A percentile compares a stretch with the other conserved stretches of the same genome.
phyloP scores from a whole-genome alignment of 2,329 filamentous ascomycete genomes.

The Sclerotinia minor region DNA sequence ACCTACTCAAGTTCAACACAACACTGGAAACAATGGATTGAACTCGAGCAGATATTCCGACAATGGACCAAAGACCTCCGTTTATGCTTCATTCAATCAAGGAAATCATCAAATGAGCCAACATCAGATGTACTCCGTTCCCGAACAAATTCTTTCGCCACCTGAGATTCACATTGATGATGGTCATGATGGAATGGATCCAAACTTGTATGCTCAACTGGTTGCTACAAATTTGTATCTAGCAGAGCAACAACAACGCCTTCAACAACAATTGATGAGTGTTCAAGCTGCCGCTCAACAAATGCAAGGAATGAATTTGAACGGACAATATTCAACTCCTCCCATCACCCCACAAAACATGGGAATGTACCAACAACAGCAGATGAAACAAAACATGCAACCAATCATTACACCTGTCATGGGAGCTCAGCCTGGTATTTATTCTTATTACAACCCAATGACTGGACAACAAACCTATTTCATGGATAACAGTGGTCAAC shows the following conservation, averaged over 20 bases:
- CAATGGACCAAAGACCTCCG: slow-evolving; percentile 41
- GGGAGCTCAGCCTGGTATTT: slow-evolving; percentile 71
- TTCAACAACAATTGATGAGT: slow-evolving; percentile 87
- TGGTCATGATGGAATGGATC: slow-evolving; percentile 75
- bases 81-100: slow-evolving; percentile 38
- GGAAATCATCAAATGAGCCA: slow-evolving; percentile 47
- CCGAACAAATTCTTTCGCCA: slow-evolving; percentile 87
- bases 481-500: slow-evolving; percentile 49
- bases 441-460: slow-evolving; percentile 79
- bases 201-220: slow-evolving; percentile 81
- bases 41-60: slow-evolving; percentile 41
- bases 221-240: slow-evolving; percentile 90
- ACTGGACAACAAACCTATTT: slow-evolving; percentile 84
- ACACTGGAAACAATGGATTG: slow-evolving; percentile 31
- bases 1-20: slow-evolving; percentile 53
- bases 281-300: slow-evolving; percentile 83
- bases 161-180: slow-evolving; percentile 75
- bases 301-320: slow-evolving; percentile 74
- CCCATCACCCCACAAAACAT: slow-evolving; percentile 53
- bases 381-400: slow-evolving; percentile 42
- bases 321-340: slow-evolving; percentile 55
- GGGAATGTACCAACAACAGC: slow-evolving; percentile 52
- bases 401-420: slow-evolving; percentile 53
- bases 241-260: slow-evolving; percentile 88
- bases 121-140: slow-evolving; percentile 63